These are phyloP conservation scores for Drechslera avenae DNA, from an alignment of 2,329 filamentous ascomycete genomes.

Conservation along the genomic window DNA sequence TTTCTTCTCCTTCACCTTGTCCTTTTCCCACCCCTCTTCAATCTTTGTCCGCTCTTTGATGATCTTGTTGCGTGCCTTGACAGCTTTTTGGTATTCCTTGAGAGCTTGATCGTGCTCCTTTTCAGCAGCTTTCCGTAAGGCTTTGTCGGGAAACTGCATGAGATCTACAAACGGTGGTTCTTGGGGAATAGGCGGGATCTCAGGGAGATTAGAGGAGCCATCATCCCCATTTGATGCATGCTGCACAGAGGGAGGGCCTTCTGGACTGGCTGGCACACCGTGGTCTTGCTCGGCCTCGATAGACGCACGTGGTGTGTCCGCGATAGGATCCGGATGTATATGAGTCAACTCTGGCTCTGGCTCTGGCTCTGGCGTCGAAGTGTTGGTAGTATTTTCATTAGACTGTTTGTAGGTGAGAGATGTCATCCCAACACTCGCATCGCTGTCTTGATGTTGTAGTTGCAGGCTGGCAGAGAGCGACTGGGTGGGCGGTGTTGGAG, in stretches of 20 bases:
- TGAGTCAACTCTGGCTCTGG: constrained; percentile 22
- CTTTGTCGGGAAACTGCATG: constrained; percentile 65
- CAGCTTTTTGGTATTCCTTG: constrained; percentile 68
- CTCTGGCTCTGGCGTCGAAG: constrained; percentile 14
- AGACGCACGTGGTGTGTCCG: constrained; percentile 52
- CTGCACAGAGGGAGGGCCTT: constrained; percentile 32
- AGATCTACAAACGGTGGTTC: constrained; percentile 64
- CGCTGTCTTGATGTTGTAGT: constrained; percentile 9
- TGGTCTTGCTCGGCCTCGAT: constrained; percentile 55
- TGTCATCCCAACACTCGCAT: neutral
- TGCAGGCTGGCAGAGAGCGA: constrained; percentile 19
- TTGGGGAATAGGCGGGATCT: constrained; percentile 58
- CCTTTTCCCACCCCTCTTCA: constrained; percentile 50
- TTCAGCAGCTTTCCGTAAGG: constrained; percentile 69
- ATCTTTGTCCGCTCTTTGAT: constrained; percentile 68
- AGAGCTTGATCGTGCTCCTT: constrained; percentile 67
- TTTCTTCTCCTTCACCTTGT: constrained; percentile 33
- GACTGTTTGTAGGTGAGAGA: constrained; percentile 2
- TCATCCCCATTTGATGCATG: constrained; percentile 1
- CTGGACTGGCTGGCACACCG: constrained; percentile 39
- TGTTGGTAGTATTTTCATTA: constrained; percentile 11
- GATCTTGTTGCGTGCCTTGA: constrained; percentile 69
- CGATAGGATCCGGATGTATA: constrained; percentile 13
- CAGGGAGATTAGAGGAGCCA: constrained; percentile 47
- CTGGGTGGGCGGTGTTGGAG: constrained; percentile 32